Conservation (phyloP, 805 yeast genomes). For the Pichia exigua region DNA sequence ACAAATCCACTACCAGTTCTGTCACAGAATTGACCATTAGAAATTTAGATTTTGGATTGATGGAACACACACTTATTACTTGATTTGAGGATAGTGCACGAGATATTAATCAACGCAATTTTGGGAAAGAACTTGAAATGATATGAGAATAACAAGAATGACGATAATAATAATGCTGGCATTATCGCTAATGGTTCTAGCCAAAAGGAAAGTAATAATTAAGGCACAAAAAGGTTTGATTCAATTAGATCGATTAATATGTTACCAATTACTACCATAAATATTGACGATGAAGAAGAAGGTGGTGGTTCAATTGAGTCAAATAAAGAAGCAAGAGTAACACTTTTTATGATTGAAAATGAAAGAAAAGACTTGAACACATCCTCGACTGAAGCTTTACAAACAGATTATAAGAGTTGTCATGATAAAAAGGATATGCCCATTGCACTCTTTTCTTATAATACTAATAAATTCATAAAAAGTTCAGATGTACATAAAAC, state of each 20-base stretch:
- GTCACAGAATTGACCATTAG: no score
- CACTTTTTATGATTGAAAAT: not conserved
- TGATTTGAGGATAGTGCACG: no score
- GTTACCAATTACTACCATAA: not conserved
- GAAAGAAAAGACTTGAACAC: not conserved
- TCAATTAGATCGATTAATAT: not conserved
- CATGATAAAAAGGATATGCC: not conserved
- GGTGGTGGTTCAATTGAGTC: not conserved
- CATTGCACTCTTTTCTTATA: not conserved
- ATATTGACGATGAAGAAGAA: not conserved
- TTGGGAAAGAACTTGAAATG: not conserved
- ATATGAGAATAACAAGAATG: no score
- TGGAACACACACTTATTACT: no score
- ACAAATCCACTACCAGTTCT: not conserved
- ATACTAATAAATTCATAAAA: not conserved
- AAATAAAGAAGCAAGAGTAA: not conserved
- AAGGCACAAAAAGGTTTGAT: not conserved
- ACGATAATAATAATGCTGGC: no score
- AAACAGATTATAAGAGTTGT: not conserved
- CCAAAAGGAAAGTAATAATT: not conserved
- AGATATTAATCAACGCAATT: no score
- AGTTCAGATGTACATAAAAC: not conserved
- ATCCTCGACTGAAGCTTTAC: not conserved
- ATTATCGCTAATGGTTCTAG: no score
- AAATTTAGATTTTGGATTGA: no score